These are phyloP conservation scores for Malus hybrid DNA, from an alignment of 331 rosid species.

Conservation along the genomic window DNA sequence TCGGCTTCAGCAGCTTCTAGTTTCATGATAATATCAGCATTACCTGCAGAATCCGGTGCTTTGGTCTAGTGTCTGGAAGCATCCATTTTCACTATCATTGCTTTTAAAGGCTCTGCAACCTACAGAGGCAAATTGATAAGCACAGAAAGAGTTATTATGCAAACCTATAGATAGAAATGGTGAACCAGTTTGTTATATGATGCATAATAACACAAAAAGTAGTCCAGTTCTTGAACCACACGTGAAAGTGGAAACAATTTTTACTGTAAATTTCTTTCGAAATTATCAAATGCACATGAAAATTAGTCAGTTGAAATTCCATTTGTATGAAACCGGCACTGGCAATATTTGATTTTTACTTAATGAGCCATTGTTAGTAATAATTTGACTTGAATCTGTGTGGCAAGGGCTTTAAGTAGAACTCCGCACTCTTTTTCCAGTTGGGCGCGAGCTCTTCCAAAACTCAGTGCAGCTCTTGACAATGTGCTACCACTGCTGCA, in stretches of 20 bases:
- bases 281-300: not conserved
- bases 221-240: not conserved
- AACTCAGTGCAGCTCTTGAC: slow-evolving; percentile 58
- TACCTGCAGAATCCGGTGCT: slow-evolving; percentile 62
- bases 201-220: not conserved
- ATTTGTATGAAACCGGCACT: not conserved
- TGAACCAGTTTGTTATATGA: not conserved
- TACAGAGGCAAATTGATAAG: not conserved
- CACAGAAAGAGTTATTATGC: not conserved
- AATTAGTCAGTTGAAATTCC: not conserved
- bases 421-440: slow-evolving; percentile 88
- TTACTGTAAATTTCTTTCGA: not conserved
- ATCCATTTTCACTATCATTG: slow-evolving; percentile 77
- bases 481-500: slow-evolving; percentile 77
- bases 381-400: slow-evolving; percentile 49
- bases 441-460: slow-evolving; percentile 74
- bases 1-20: slow-evolving; percentile 78
- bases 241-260: not conserved
- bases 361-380: not conserved
- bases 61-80: slow-evolving; percentile 75
- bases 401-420: slow-evolving; percentile 72
- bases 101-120: slow-evolving; percentile 91
- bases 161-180: not conserved
- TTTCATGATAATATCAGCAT: slow-evolving; percentile 52
- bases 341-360: not conserved